Conservation (phyloP, 352 stramenopile genomes). For the Pythium dissotocum region DNA sequence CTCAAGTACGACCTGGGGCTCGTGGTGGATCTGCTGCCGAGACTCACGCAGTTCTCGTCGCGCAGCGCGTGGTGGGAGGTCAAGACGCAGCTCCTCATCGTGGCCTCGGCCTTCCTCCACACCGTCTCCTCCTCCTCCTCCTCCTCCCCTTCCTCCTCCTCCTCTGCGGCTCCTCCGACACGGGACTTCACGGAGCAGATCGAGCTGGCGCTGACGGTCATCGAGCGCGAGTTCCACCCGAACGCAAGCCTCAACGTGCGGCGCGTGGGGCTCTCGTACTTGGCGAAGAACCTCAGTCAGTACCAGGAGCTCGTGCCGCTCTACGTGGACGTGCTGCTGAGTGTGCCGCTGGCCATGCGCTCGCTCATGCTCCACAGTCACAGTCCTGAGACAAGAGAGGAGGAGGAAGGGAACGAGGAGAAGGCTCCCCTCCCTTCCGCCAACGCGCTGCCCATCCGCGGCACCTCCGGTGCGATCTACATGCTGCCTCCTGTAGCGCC, state of each 20-base stretch:
- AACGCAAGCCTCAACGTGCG: conserved; percentile 54
- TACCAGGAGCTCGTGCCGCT: conserved; percentile 80
- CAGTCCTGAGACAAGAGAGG: not conserved
- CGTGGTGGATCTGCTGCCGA: conserved; percentile 59
- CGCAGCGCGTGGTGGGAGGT: conserved; percentile 83
- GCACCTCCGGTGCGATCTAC: conserved; percentile 55
- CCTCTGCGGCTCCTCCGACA: conserved; percentile 11
- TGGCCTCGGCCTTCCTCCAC: conserved; percentile 60
- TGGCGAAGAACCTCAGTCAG: conserved; percentile 52
- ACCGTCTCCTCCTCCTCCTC: conserved; percentile 15
- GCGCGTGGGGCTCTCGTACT: conserved; percentile 55
- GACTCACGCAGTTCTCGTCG: conserved; percentile 62
- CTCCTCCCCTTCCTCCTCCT: conserved; percentile 4
- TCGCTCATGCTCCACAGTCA: conserved; percentile 35
- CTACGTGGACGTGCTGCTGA: conserved; percentile 77
- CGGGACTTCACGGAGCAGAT: conserved; percentile 67
- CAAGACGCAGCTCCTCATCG: conserved; percentile 74
- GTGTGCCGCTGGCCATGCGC: conserved; percentile 45
- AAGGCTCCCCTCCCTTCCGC: not conserved
- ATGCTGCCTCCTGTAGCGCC: conserved; percentile 40
- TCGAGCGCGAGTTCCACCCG: conserved; percentile 77
- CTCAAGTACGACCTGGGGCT: conserved; percentile 45
- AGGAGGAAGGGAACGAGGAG: conserved; percentile 5
- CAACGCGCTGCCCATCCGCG: conserved; percentile 47
- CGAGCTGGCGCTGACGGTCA: conserved; percentile 63